These are phyloP conservation scores for Stereum hirsutum DNA, from an alignment of 1,284 basidiomycete species.

Conservation along the genomic window DNA sequence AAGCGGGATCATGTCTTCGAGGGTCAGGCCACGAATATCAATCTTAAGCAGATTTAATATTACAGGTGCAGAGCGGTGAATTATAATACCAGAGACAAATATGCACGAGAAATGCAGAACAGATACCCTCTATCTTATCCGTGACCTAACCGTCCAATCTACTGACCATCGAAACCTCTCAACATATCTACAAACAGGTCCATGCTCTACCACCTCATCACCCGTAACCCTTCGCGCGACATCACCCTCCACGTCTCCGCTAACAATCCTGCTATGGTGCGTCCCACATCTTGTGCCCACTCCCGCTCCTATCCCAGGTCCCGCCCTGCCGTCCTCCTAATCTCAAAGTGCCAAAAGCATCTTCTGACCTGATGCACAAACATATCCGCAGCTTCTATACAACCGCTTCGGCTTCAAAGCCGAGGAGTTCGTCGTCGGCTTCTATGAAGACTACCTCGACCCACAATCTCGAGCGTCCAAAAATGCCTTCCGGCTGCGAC, in stretches of 20 bases:
- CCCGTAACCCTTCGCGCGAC: slow-evolving; percentile 59
- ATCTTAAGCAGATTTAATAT: too few relatives aligned
- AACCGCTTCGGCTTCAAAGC: slow-evolving; percentile 81
- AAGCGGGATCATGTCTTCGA: too few relatives aligned
- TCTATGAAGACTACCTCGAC: slow-evolving; percentile 69
- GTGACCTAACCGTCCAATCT: slow-evolving; percentile 6
- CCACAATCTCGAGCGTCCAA: slow-evolving; percentile 57
- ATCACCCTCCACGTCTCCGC: slow-evolving; percentile 74
- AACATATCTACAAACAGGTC: too few relatives aligned
- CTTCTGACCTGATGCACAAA: not conserved
- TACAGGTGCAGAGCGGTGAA: too few relatives aligned
- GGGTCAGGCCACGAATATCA: too few relatives aligned
- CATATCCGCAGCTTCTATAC: slow-evolving; percentile 50
- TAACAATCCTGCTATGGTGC: slow-evolving; percentile 71
- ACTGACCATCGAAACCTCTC: too few relatives aligned
- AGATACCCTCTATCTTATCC: slow-evolving; percentile 1
- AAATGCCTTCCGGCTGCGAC: slow-evolving; percentile 63
- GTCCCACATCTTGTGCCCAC: slow-evolving; percentile 10
- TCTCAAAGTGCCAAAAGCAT: not conserved
- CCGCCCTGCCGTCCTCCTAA: too few relatives aligned
- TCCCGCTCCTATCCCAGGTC: too few relatives aligned
- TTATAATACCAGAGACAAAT: too few relatives aligned
- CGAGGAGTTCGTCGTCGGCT: slow-evolving; percentile 71
- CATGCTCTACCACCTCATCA: slow-evolving; percentile 69
- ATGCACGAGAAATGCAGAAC: not conserved